A percentile compares a stretch with the other conserved stretches of the same genome.
Conservation (phyloP, 257 asterid species). For the Solanum bulbocastanum region DNA sequence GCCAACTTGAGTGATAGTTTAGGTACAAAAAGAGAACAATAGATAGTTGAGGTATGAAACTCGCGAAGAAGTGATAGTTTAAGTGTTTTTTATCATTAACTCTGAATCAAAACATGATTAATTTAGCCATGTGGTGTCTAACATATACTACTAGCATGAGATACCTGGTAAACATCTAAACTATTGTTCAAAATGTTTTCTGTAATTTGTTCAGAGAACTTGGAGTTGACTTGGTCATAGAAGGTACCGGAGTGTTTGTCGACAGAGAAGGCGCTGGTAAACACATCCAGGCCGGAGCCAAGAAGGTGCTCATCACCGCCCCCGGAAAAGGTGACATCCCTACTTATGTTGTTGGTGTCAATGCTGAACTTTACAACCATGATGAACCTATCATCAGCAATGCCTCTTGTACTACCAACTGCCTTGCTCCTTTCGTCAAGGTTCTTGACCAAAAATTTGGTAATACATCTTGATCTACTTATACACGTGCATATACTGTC, state of each 20-base stretch:
- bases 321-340: constrained; percentile 98
- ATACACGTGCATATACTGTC: background rate
- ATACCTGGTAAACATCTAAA: background rate
- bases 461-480: background rate
- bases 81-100: background rate
- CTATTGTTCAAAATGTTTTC: background rate
- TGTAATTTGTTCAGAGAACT: constrained; percentile 36
- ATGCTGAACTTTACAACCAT: constrained; percentile 59
- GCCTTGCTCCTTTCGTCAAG: constrained; percentile 96
- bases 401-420: constrained; percentile 97
- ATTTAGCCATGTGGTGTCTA: background rate
- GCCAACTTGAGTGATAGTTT: background rate
- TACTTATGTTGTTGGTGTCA: constrained; percentile 89
- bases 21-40: background rate
- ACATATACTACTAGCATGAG: background rate
- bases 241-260: constrained; percentile 93
- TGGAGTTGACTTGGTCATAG: constrained; percentile 79
- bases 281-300: constrained; percentile 88
- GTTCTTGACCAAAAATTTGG: constrained; percentile 86
- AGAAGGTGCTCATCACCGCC: constrained; percentile 92
- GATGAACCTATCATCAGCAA: constrained; percentile 80
- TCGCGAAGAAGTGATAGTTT: background rate
- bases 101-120: background rate
- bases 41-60: background rate
- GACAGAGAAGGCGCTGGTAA: constrained; percentile 95